Evolutionary conservation across 495 filamentous ascomycete genomes (phyloP).

Genomic region (Penicillium pulvis): DNA sequence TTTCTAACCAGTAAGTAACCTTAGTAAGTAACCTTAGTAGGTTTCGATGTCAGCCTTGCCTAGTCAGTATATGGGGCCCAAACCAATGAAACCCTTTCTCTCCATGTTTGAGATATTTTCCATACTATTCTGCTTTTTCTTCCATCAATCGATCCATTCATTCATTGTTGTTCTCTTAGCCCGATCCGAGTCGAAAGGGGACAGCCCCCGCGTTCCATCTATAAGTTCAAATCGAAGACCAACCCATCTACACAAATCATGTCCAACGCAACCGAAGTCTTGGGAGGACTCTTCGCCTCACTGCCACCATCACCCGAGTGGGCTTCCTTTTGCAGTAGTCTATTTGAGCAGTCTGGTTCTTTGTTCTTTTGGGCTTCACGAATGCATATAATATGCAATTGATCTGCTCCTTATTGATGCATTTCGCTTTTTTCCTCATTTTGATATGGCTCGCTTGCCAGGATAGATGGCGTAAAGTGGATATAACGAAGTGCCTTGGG

Average conservation of each 20-base stretch:
- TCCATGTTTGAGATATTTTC: too few species aligned
- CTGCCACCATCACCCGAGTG: not conserved
- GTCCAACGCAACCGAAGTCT: not conserved
- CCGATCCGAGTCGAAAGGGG: too few species aligned
- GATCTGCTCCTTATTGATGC: not conserved
- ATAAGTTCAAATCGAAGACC: not conserved
- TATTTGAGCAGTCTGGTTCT: not conserved
- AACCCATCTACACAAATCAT: not conserved
- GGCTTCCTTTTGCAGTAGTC: not conserved
- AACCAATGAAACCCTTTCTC: too few species aligned
- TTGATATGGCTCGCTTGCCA: not conserved
- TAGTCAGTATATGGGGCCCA: too few species aligned
- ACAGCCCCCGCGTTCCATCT: not conserved
- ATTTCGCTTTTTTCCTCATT: not conserved
- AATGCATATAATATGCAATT: not conserved
- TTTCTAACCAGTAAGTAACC: too few species aligned
- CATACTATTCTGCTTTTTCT: too few species aligned
- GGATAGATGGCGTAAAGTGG: not conserved
- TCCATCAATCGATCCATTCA: too few species aligned
- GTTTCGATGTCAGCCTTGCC: too few species aligned
- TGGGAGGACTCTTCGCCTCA: not conserved
- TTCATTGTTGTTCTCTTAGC: too few species aligned
- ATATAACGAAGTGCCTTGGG: not conserved
- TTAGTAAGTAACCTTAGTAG: too few species aligned
- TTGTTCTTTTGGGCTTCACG: not conserved